Base-by-base conservation (phyloP, 345 rosid species). In the Zanthoxylum bungeanum region DNA sequence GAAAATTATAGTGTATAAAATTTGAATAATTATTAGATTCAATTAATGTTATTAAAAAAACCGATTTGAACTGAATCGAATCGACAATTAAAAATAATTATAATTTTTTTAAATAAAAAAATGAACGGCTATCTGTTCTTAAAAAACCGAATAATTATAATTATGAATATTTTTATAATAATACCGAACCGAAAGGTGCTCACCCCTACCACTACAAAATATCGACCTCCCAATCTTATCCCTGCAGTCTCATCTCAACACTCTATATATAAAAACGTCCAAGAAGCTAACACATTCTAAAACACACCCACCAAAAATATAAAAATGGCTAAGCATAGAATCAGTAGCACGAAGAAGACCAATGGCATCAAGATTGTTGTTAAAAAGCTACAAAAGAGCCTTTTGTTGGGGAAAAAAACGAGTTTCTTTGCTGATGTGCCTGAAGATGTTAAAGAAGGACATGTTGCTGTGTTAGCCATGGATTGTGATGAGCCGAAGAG, bases 401-500 rank as follows among this genome's bases (percentile, higher is more conserved):
- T 79, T 49, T n/a, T 42, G 0, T 65, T 73, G 19, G 70, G 74
- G 0, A 75, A 60, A 68, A 81, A 60, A 60, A 52, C 53, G 37
- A 62, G n/a, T 24, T 40, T 66, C n/a, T 25, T 37, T 24, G 14
- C 30, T 62, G 59, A 71, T 49, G 87, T 86, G 58, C 93, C 93
- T 0, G 79, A 84, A 66, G 97, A 91, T 64, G 93, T 91, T 22
- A 89, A 89, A 68, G 87, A 86, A 82, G 91, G 94, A 21, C 94
- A 91, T 56, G 84, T 91, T 5, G 88, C 86, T 0, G 92, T 91
- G 46, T 61, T 87, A 30, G 90, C 92, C 3, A 79, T 82, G 66
- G 85, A 86, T 17, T 83, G 83, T 1, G 51, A 81, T 53, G 85
- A 80, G 60, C 82, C 82, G 0, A 83, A 79, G 66, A 85, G 88